Base-by-base conservation (phyloP, 2,329 filamentous ascomycete species). In the Cladosporium phlei region DNA sequence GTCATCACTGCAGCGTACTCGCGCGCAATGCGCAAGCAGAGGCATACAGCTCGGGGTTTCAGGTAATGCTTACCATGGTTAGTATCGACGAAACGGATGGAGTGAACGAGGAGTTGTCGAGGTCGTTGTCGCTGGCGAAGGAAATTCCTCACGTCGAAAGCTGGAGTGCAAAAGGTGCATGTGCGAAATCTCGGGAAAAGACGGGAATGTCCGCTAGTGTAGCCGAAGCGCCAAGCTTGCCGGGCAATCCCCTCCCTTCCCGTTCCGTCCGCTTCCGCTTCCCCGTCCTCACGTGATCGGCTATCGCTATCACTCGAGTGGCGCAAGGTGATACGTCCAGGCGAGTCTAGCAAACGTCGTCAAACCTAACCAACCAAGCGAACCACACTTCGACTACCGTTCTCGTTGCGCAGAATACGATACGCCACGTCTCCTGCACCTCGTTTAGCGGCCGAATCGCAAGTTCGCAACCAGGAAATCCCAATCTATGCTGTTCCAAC, bases 41-140 rank as follows among this genome's bases (percentile, higher is more conserved):
- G 53, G 48, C 53, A 20, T 42, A 37, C 35, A 54, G 43, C 51
- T 55, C 45, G 32, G 49, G 27, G 25, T 25, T 38, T 40, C 44
- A 32, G 46, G 47, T 44, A 27, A 38, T 47, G 51, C 53, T 55
- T 55, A 55, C 53, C 53, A 55, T 55, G 21, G 33, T 54, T 39
- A 40, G 45, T 47, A 40, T 47, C 28, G 35, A 38, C 45, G 45
- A 20, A 20, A 22, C 11, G 38, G 38, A 19, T 32, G 44, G 21
- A 39, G 24, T 39, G 37, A 46, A 39, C 37, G 44, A 46, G 28
- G 44, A 29, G 33, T 45, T 37, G 42, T 45, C 42, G 44, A 38
- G 27, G 20, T 47, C 45, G 45, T 47, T 35, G 45, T 47, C 45
- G 45, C 35, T 47, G 45, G 40, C 17, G 28, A 29, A 40, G 22